Evolutionary conservation across 331 rosid genomes (phyloP).

Genomic region (Spiraea crenata): DNA sequence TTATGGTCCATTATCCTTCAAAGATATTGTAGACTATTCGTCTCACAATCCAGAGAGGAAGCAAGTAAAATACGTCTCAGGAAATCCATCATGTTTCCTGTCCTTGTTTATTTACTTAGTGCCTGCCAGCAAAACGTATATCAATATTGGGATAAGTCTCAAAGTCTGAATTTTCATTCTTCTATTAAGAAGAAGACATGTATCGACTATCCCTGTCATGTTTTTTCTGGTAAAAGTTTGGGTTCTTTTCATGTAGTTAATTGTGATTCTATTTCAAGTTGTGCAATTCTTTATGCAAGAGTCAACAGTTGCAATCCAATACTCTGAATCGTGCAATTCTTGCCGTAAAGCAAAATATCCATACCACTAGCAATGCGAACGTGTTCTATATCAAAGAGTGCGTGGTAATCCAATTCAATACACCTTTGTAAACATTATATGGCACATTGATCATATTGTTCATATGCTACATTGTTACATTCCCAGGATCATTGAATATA

Average conservation of each 20-base stretch:
- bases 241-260: not conserved
- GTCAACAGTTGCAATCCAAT: not conserved
- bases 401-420: not conserved
- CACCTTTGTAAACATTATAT: not conserved
- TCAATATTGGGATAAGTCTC: no score
- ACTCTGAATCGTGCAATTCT: not conserved
- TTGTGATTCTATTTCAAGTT: not conserved
- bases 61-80: not conserved
- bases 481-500: conserved; percentile 12
- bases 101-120: no score
- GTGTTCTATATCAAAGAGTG: not conserved
- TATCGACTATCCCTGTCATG: no score
- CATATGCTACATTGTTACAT: conserved; percentile 12
- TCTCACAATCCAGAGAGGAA: not conserved
- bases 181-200: no score
- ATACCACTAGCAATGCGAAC: conserved; percentile 6
- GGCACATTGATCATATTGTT: not conserved
- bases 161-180: no score
- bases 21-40: not conserved
- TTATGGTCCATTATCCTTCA: not conserved
- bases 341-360: not conserved
- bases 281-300: not conserved
- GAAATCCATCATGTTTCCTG: not conserved
- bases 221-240: not conserved
- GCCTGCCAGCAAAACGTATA: no score